These are phyloP conservation scores for Neofusicoccum sp. DNA, from an alignment of 2,329 filamentous ascomycete species.

Conservation along the genomic window DNA sequence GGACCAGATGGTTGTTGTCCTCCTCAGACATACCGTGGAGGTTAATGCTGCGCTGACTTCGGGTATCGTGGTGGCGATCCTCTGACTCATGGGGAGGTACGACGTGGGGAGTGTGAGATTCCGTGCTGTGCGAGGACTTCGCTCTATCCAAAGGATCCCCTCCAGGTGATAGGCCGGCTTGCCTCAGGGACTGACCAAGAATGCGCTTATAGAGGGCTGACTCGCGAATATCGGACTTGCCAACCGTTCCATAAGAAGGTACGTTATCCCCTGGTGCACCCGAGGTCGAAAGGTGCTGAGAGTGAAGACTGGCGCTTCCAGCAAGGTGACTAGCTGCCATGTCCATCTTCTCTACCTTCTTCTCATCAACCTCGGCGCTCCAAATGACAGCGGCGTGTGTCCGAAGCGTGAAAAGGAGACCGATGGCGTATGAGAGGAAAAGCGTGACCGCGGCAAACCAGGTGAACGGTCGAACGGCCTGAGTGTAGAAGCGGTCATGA, in stretches of 20 bases:
- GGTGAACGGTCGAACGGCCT: slow-evolving; percentile 90
- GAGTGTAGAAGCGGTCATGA: slow-evolving; percentile 82
- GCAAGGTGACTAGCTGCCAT: slow-evolving; percentile 36
- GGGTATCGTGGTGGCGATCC: slow-evolving; percentile 37
- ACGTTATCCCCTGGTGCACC: slow-evolving; percentile 17
- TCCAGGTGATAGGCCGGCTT: slow-evolving; percentile 65
- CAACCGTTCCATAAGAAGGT: slow-evolving; percentile 25
- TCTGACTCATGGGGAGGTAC: slow-evolving; percentile 37
- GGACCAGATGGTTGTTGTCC: slow-evolving; percentile 76
- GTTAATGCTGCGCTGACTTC: slow-evolving; percentile 42
- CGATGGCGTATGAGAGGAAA: slow-evolving; percentile 91
- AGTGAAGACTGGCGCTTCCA: slow-evolving; percentile 27
- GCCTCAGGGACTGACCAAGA: slow-evolving; percentile 82
- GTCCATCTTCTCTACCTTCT: slow-evolving; percentile 42
- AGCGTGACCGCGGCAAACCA: slow-evolving; percentile 82
- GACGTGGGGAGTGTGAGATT: slow-evolving; percentile 34
- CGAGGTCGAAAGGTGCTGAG: slow-evolving; percentile 16
- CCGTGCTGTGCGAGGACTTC: slow-evolving; percentile 1
- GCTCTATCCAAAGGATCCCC: background rate
- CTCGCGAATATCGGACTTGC: slow-evolving; percentile 62
- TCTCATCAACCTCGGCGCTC: slow-evolving; percentile 69
- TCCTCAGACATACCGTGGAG: slow-evolving; percentile 72
- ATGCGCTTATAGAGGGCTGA: slow-evolving; percentile 91
- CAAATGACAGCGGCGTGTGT: slow-evolving; percentile 97
- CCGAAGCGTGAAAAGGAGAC: slow-evolving; percentile 89